Evolutionary conservation across 2,329 filamentous ascomycete species (phyloP), one percentile per base, ranked within the genome.

Genomic region (Lasiodiplodia hormozganensis): DNA sequence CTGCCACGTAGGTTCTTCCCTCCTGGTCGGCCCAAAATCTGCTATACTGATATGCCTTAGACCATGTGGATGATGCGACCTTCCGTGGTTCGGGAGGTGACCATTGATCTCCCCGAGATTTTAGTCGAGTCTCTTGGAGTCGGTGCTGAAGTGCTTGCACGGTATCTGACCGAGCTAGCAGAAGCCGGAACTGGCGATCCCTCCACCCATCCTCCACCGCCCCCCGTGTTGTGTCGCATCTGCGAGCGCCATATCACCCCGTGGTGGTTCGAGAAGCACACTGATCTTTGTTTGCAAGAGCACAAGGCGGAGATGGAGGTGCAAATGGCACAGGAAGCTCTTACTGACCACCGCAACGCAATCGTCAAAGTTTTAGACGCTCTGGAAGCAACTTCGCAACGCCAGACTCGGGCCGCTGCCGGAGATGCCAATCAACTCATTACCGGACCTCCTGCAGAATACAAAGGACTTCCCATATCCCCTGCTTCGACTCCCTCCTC

Each of bases 251-350:
- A 97, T 71, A 98, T 99, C 70, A 93, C 93, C 4, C 94, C 95
- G 0, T 99, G 96, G 96, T 99, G 96, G 96, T 99, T 99, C 74
- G 96, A 99, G 81, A 99, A 98, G 80, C 96, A 99, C 78, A 97
- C 95, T 2, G 96, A 99, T 75, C 84, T 98, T 23, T 99, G 96
- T 76, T 85, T 97, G 67, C 94, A 98, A 77, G 96, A 99, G 78
- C 96, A 99, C 77, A 90, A 92, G 64, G 95, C 96, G 0, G 96
- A 99, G 78, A 96, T 97, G 92, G 95, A 98, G 74, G 94, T 99
- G 4, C 95, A 99, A 77, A 91, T 98, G 85, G 89, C 94, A 6
- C 96, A 99, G 76, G 96, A 99, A 76, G 93, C 89, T 70, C 84
- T 99, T 60, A 92, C 90, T 7, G 96, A 99, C 76, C 96, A 99